These are phyloP conservation scores for Sisymbrium altissimum DNA, from an alignment of 345 rosid genomes.

Conservation along the genomic window DNA sequence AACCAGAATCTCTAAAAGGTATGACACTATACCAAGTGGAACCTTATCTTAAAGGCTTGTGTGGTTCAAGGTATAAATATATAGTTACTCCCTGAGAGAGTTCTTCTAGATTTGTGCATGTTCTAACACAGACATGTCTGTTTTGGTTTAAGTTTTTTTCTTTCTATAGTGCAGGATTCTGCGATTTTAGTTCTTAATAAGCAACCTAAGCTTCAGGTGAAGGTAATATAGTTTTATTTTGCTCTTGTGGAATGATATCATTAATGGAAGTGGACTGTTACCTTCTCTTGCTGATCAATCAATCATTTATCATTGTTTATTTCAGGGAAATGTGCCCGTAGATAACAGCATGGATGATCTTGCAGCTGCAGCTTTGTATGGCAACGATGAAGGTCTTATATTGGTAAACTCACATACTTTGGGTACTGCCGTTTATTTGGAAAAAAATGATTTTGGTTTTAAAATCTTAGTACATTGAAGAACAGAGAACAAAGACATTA, in stretches of 20 bases:
- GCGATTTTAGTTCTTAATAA: slow-evolving; percentile 80
- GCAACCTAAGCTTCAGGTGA: slow-evolving; percentile 84
- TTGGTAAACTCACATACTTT: slow-evolving; percentile 46
- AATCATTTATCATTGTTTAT: not conserved
- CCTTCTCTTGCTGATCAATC: not conserved
- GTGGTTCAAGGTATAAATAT: slow-evolving; percentile 61
- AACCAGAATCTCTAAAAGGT: slow-evolving; percentile 69
- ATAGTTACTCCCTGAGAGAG: not conserved
- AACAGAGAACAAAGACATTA: too few species aligned
- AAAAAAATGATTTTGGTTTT: not conserved
- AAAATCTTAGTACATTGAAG: too few species aligned
- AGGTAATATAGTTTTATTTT: slow-evolving; percentile 44
- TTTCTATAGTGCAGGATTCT: slow-evolving; percentile 53
- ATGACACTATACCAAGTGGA: slow-evolving; percentile 82
- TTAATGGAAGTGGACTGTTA: not conserved
- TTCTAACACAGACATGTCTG: not conserved
- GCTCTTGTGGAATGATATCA: not conserved
- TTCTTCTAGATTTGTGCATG: not conserved
- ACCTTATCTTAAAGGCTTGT: slow-evolving; percentile 90
- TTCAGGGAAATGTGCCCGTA: slow-evolving; percentile 75
- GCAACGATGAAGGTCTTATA: slow-evolving; percentile 76
- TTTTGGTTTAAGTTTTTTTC: not conserved
- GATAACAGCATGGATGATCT: slow-evolving; percentile 96
- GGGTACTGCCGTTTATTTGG: not conserved
- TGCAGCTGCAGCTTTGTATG: slow-evolving; percentile 91